Conservation (phyloP, 2,329 filamentous ascomycete species). For the Neofusicoccum kwambonambiense region DNA sequence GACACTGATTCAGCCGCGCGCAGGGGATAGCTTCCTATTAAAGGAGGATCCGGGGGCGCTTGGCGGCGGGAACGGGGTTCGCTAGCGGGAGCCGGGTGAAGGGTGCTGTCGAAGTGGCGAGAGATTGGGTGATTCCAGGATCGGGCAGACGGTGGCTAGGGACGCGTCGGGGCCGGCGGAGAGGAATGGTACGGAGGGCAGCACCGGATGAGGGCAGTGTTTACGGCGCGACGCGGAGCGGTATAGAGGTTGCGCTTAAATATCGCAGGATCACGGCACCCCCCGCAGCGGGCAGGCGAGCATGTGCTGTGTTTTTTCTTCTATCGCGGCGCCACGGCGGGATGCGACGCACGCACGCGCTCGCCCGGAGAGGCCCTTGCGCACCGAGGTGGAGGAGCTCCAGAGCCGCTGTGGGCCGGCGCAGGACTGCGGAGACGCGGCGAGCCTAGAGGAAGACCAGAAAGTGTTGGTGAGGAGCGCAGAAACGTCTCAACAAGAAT, state of each 20-base stretch:
- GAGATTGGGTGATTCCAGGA: conserved; percentile 15
- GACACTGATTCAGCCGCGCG: neutral
- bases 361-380: conserved; percentile 5
- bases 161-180: neutral
- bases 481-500: conserved; percentile 8
- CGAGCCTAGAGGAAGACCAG: neutral
- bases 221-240: neutral
- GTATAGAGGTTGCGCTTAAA: conserved; percentile 8
- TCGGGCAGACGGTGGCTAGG: neutral
- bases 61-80: neutral
- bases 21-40: neutral
- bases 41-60: neutral
- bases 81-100: neutral
- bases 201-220: neutral
- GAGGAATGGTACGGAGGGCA: neutral
- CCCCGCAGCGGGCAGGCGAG: neutral
- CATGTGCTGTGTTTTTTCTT: conserved; percentile 16
- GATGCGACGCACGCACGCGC: conserved; percentile 8
- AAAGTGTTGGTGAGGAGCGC: conserved; percentile 9
- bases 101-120: conserved; percentile 8
- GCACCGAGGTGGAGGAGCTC: neutral
- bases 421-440: neutral
- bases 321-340: conserved; percentile 14
- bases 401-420: neutral
- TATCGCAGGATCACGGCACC: conserved; percentile 4